A percentile compares a stretch with the other conserved stretches of the same genome.
Conservation (phyloP, 805 yeast genomes). For the Candida pini region DNA sequence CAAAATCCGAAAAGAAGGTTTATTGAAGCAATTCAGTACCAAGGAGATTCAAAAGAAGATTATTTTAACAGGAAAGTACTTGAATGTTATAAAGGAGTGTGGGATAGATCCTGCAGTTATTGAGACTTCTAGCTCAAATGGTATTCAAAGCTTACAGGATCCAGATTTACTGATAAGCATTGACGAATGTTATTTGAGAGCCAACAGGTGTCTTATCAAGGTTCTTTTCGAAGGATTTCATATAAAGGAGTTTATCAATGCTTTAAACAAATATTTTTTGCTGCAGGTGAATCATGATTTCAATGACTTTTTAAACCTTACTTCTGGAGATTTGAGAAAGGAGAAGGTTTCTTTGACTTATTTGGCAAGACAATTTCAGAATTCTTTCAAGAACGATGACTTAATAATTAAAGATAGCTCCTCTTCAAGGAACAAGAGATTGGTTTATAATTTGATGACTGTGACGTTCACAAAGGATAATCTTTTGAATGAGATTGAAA, state of each 20-base stretch:
- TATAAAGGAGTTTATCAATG: constrained; percentile 39
- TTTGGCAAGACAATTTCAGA: constrained; percentile 27
- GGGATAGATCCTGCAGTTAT: constrained; percentile 33
- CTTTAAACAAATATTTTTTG: constrained; percentile 54
- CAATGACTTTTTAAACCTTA: constrained; percentile 45
- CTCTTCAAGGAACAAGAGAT: constrained; percentile 18
- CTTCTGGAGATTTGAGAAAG: constrained; percentile 49
- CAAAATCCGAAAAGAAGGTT: constrained; percentile 66
- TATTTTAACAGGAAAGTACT: constrained; percentile 76
- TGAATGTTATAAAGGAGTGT: constrained; percentile 65
- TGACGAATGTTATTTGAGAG: constrained; percentile 55
- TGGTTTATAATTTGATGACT: constrained; percentile 16
- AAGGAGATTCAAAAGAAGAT: constrained; percentile 56
- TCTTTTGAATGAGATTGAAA: constrained; percentile 31
- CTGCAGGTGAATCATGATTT: constrained; percentile 46
- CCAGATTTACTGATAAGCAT: constrained; percentile 45
- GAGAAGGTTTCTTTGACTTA: constrained; percentile 23
- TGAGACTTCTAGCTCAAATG: neutral
- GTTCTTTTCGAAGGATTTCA: constrained; percentile 58
- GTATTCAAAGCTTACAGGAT: constrained; percentile 25
- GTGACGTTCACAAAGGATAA: constrained; percentile 15
- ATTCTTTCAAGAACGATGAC: constrained; percentile 14
- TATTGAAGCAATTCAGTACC: constrained; percentile 58
- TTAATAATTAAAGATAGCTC: constrained; percentile 1
- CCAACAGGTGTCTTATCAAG: constrained; percentile 56